These are phyloP conservation scores for Madurella mycetomatis DNA, from an alignment of 2,329 filamentous ascomycete genomes.

Conservation along the genomic window DNA sequence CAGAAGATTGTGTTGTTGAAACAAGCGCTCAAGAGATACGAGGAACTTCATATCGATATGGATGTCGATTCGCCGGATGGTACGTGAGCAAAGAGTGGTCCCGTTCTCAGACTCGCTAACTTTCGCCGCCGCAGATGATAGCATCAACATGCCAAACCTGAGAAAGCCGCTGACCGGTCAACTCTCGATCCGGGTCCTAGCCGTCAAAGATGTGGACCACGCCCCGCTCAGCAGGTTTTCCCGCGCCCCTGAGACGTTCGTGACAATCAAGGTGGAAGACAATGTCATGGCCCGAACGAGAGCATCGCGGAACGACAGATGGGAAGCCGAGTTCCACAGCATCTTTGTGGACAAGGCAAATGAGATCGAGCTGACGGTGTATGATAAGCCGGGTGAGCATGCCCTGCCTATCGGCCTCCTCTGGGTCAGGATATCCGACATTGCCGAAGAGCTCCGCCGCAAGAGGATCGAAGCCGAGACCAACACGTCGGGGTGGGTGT, in stretches of 20 bases:
- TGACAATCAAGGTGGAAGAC: conserved; percentile 96
- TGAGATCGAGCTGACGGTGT: conserved; percentile 95
- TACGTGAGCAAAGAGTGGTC: conserved; percentile 40
- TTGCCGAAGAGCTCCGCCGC: conserved; percentile 92
- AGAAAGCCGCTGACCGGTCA: conserved; percentile 93
- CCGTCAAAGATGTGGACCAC: conserved; percentile 92
- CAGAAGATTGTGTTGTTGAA: conserved; percentile 96
- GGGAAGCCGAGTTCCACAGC: conserved; percentile 86
- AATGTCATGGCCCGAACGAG: conserved; percentile 83
- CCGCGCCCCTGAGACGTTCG: conserved; percentile 87
- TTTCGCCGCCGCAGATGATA: conserved; percentile 66
- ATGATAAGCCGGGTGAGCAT: conserved; percentile 89
- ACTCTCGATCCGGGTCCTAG: conserved; percentile 78
- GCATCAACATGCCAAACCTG: conserved; percentile 89
- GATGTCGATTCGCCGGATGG: conserved; percentile 78
- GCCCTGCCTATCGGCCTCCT: conserved; percentile 90
- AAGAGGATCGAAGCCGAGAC: conserved; percentile 97
- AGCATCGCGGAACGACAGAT: conserved; percentile 78
- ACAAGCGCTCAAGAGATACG: conserved; percentile 93
- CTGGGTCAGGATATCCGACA: conserved; percentile 95
- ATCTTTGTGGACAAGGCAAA: conserved; percentile 98
- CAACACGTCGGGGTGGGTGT: conserved; percentile 93
- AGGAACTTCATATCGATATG: conserved; percentile 93
- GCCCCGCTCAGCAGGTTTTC: conserved; percentile 79
- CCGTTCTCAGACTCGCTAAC: conserved; percentile 4